These are phyloP conservation scores for Starmera dryadoides DNA, from an alignment of 805 yeast species.

Conservation along the genomic window DNA sequence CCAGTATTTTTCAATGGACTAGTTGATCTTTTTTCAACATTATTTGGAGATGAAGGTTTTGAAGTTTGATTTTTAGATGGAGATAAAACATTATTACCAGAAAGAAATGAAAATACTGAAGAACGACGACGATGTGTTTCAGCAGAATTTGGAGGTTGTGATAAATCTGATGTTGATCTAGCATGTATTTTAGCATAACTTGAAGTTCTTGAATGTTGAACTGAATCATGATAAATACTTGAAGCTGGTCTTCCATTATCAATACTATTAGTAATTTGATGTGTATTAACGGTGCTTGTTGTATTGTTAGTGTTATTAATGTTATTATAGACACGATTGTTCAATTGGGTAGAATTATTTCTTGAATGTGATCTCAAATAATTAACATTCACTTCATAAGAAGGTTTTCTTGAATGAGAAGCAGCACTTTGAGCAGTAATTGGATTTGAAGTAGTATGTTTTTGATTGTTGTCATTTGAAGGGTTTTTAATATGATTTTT, in stretches of 20 bases:
- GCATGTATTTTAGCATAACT: conserved; percentile 27
- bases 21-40: background rate
- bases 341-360: conserved; percentile 10
- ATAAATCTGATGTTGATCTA: conserved; percentile 36
- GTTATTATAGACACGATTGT: conserved; percentile 21
- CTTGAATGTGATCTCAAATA: conserved; percentile 9
- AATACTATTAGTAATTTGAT: too few species aligned
- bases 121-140: conserved; percentile 45
- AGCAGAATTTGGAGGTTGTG: conserved; percentile 20
- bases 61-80: background rate
- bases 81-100: conserved; percentile 2
- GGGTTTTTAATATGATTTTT: background rate
- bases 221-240: conserved; percentile 39
- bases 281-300: too few species aligned
- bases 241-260: conserved; percentile 35
- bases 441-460: background rate
- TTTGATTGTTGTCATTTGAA: background rate
- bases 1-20: background rate
- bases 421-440: background rate
- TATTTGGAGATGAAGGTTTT: background rate
- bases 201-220: conserved; percentile 27
- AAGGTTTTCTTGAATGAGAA: conserved; percentile 20
- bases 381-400: conserved; percentile 14
- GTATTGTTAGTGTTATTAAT: conserved; percentile 22
- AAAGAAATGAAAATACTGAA: conserved; percentile 47